Percentiles rank a stretch among this genome's conserved stretches.
phyloP scores from a whole-genome alignment of 2,329 filamentous ascomycete genomes.

The Penicillium sp. region DNA sequence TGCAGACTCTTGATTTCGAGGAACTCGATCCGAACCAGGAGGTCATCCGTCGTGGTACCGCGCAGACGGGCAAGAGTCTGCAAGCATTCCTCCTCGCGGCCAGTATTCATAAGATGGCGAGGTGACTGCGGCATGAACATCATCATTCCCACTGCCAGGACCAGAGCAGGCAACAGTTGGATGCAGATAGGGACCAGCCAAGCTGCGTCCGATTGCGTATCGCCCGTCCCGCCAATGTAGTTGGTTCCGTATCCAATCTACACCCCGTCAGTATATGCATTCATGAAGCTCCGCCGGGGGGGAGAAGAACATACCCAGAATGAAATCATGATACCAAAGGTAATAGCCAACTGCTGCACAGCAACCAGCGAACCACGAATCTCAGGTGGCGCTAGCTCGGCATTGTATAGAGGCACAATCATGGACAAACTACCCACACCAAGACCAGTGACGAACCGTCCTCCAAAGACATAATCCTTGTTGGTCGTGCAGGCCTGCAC shows the following conservation, averaged over 20 bases:
- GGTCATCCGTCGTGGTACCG: constrained; percentile 58
- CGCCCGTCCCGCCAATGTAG: constrained; percentile 60
- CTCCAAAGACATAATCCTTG: constrained; percentile 35
- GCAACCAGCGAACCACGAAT: constrained; percentile 36
- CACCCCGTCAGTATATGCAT: not conserved
- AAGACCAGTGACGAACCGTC: constrained; percentile 44
- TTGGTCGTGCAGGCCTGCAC: constrained; percentile 36
- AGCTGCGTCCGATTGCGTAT: constrained; percentile 41
- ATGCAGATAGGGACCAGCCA: constrained; percentile 47
- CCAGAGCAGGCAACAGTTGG: constrained; percentile 59
- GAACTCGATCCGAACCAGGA: constrained; percentile 70
- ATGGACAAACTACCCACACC: constrained; percentile 44
- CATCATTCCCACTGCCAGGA: constrained; percentile 66
- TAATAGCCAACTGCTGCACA: constrained; percentile 38
- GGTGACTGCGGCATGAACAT: constrained; percentile 77
- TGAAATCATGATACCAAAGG: constrained; percentile 37
- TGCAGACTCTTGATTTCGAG: constrained; percentile 76
- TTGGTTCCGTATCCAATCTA: constrained; percentile 44
- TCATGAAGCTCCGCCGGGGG: too few species aligned
- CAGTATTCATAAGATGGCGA: constrained; percentile 68
- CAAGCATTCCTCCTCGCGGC: constrained; percentile 65
- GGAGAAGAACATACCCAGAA: constrained; percentile 23
- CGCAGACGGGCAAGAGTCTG: constrained; percentile 62
- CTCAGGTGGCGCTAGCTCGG: constrained; percentile 34
- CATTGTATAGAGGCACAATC: constrained; percentile 43